Conservation (phyloP, 345 rosid genomes). For the Dimocarpus longan region DNA sequence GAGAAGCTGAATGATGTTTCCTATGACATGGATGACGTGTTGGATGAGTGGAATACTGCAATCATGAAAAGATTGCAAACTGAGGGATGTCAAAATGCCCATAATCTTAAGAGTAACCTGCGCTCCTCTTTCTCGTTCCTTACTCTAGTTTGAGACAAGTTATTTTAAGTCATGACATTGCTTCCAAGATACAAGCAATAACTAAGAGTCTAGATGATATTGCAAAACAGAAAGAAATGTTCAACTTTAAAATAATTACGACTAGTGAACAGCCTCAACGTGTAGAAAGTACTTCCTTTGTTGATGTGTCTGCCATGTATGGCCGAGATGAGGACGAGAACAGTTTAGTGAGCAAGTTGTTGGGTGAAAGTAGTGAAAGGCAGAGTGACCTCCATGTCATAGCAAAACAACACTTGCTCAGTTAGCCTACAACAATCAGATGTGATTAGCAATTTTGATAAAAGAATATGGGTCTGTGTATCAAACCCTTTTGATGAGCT, state of each 20-base stretch:
- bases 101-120: no score
- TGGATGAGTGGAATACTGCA: not conserved
- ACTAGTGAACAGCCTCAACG: not conserved
- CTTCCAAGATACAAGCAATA: not conserved
- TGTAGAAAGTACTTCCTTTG: not conserved
- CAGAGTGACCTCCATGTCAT: not conserved
- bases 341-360: not conserved
- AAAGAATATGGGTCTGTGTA: not conserved
- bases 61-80: not conserved
- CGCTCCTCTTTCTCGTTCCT: not conserved
- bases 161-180: not conserved
- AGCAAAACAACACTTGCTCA: not conserved
- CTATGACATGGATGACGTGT: slow-evolving; percentile 4
- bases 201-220: not conserved
- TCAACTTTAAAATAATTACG: not conserved
- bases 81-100: not conserved
- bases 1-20: not conserved
- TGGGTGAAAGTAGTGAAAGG: not conserved
- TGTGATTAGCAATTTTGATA: not conserved
- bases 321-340: slow-evolving; percentile 5
- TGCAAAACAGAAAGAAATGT: not conserved
- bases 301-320: not conserved
- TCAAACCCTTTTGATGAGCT: not conserved
- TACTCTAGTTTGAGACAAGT: not conserved
- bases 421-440: not conserved